phyloP scores from a whole-genome alignment of 352 stramenopile species.

The Blastocystis sp. region DNA sequence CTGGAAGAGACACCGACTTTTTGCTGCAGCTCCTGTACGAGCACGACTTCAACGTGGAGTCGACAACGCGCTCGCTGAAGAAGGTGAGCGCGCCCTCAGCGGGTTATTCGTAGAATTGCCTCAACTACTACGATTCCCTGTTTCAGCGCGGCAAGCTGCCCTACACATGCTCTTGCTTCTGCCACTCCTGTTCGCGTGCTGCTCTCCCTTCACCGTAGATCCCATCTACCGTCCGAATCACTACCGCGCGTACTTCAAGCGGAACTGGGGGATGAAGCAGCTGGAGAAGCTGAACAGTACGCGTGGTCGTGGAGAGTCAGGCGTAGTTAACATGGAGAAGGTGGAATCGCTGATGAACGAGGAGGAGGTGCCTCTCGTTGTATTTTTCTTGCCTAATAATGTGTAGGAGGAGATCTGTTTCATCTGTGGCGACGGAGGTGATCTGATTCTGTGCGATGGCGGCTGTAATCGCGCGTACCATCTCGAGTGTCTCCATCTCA shows the following conservation, averaged over 20 bases:
- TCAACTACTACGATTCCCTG: neutral
- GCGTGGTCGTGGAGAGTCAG: neutral
- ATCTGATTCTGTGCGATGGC: slow-evolving; percentile 70
- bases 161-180: slow-evolving; percentile 61
- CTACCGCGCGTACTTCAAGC: slow-evolving; percentile 52
- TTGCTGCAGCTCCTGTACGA: slow-evolving; percentile 41
- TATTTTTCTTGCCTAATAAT: neutral
- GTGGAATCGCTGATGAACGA: slow-evolving; percentile 43
- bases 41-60: neutral
- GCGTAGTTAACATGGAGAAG: slow-evolving; percentile 44
- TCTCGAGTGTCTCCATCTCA: slow-evolving; percentile 40
- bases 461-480: slow-evolving; percentile 63
- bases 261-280: slow-evolving; percentile 52
- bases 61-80: slow-evolving; percentile 20
- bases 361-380: neutral
- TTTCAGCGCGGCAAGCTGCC: slow-evolving; percentile 36
- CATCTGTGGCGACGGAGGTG: slow-evolving; percentile 66
- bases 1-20: slow-evolving; percentile 38
- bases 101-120: neutral
- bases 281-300: slow-evolving; percentile 66
- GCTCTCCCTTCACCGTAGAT: slow-evolving; percentile 1
- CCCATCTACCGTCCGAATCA: slow-evolving; percentile 25
- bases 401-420: slow-evolving; percentile 54
- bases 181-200: slow-evolving; percentile 32
- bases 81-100: neutral